Conservation (phyloP, 176 grass and related monocot genomes). For the Cocos nucifera region DNA sequence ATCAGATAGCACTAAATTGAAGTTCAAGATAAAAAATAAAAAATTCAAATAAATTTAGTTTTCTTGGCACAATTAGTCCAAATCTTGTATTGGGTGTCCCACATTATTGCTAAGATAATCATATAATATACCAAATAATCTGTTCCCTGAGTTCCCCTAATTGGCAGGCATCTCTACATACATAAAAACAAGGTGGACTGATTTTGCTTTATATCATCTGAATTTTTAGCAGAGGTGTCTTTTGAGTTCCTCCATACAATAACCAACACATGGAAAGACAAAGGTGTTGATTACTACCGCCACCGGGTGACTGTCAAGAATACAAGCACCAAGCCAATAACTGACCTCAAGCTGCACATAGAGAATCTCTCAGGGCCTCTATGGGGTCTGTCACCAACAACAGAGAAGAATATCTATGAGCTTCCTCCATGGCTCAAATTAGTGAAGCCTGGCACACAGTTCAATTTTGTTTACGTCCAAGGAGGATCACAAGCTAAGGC, state of each 20-base stretch:
- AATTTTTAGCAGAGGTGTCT: conserved; percentile 15
- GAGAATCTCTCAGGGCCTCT: conserved; percentile 32
- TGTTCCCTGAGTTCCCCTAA: neutral
- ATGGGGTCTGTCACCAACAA: conserved; percentile 40
- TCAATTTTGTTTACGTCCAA: conserved; percentile 69
- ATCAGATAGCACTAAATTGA: no score
- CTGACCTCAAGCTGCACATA: conserved; percentile 51
- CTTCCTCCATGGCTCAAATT: conserved; percentile 41
- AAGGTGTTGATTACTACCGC: conserved; percentile 51
- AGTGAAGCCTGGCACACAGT: conserved; percentile 26
- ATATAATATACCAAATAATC: no score
- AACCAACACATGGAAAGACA: conserved; percentile 39
- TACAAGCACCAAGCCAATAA: conserved; percentile 44
- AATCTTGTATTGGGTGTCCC: no score
- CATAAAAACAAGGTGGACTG: neutral
- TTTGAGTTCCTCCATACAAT: conserved; percentile 71
- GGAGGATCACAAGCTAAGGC: conserved; percentile 50
- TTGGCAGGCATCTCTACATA: neutral
- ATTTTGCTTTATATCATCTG: neutral
- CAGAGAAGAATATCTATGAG: conserved; percentile 37
- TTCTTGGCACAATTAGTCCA: no score
- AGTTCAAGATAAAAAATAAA: no score
- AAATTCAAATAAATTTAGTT: no score
- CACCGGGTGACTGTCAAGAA: conserved; percentile 54
- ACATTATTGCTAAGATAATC: no score